Conservation (phyloP, 257 asterid genomes). For the Fraxinus anomala region DNA sequence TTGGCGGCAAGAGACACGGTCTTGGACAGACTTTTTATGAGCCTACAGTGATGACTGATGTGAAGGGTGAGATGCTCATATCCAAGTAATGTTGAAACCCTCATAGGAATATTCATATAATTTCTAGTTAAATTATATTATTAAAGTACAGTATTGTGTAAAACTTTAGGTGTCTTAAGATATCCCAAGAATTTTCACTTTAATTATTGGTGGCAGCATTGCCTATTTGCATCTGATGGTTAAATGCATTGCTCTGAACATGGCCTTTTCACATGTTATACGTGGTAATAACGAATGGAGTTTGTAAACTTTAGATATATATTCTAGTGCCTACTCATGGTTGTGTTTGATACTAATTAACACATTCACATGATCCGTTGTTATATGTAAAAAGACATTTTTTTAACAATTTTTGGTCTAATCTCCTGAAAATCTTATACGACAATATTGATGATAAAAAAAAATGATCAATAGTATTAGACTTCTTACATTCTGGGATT, state of each 20-base stretch:
- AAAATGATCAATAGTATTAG: no score
- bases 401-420: no score
- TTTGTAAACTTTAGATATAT: neutral
- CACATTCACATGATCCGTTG: neutral
- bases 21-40: conserved; percentile 91
- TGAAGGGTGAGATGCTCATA: conserved; percentile 76
- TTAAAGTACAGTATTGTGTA: neutral
- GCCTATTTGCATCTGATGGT: neutral
- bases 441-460: no score
- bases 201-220: conserved; percentile 10
- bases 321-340: conserved; percentile 26
- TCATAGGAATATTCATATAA: conserved; percentile 14
- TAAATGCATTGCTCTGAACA: neutral
- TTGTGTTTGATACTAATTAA: conserved; percentile 7
- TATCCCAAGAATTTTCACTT: neutral
- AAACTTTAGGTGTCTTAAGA: conserved; percentile 17
- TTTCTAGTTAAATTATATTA: conserved; percentile 11
- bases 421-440: no score
- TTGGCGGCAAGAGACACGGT: conserved; percentile 86
- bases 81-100: conserved; percentile 56
- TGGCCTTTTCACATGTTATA: neutral
- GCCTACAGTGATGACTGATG: conserved; percentile 86
- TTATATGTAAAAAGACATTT: no score
- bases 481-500: no score
- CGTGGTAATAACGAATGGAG: conserved; percentile 11